Evolutionary conservation across 1,139 yeast species (phyloP).

Genomic region (Sugiyamaella novakii): DNA sequence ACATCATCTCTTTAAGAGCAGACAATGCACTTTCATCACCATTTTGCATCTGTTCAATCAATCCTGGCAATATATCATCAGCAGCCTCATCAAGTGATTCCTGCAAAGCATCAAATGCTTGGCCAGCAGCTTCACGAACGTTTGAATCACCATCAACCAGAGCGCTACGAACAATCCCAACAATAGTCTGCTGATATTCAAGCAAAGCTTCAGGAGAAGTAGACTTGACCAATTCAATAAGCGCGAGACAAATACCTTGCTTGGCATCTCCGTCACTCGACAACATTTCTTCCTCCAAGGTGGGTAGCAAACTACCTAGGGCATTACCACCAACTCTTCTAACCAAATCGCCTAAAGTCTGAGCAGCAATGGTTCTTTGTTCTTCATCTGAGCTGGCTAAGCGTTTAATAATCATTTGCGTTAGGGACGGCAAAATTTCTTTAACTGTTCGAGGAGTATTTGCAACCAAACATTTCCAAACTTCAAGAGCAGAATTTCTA

Average conservation of each 20-base stretch:
- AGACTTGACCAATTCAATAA: conserved; percentile 80
- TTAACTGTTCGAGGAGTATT: conserved; percentile 96
- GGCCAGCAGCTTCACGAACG: conserved; percentile 90
- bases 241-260: conserved; percentile 95
- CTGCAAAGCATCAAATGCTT: conserved; percentile 85
- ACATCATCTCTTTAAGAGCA: conserved; percentile 91
- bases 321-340: conserved; percentile 94
- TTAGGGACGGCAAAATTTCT: conserved; percentile 84
- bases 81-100: conserved; percentile 80
- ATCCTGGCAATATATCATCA: conserved; percentile 84
- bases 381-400: conserved; percentile 78
- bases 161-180: conserved; percentile 74
- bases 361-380: conserved; percentile 88
- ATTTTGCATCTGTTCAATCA: conserved; percentile 69
- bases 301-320: conserved; percentile 79
- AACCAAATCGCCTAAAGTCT: conserved; percentile 91
- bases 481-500: conserved; percentile 88
- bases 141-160: conserved; percentile 70
- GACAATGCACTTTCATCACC: conserved; percentile 75
- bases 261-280: conserved; percentile 75
- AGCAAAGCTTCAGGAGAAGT: conserved; percentile 64
- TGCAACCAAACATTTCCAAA: conserved; percentile 95
- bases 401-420: conserved; percentile 75
- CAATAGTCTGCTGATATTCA: conserved; percentile 68
- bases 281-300: conserved; percentile 67